Base-by-base conservation (phyloP, 768 basidiomycete genomes). In the Phylloporus rhodoxanthus region DNA sequence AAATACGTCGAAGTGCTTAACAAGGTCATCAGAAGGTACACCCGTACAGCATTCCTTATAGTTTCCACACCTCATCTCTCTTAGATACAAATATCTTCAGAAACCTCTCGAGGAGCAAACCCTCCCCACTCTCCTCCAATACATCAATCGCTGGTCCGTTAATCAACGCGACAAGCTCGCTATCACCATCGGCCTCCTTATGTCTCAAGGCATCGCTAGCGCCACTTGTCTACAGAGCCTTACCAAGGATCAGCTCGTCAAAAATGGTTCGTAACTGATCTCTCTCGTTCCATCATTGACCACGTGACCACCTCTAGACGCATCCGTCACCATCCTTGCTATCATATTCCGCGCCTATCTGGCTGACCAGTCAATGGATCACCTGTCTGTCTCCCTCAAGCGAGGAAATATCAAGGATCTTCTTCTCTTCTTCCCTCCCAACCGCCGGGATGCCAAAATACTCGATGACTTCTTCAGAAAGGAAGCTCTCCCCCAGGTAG, bases 71-170 rank as follows among this genome's bases (percentile, higher is more conserved):
- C 44, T 57, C 56, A 51, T 42, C 17, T 19, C 30, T 30, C 37
- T 47, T 63, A 95, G 93, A 72, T 98, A 97, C 79, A 97, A 97
- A 71, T 99, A 98, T 78, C 89, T 99, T 60, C 95, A 97, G 71
- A 92, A 87, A 70, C 92, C 95, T 38, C 83, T 99, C 42, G 95
- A 97, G 69, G 86, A 84, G 66, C 79, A 76, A 30, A 78, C 89
- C 47, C 77, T 98, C 13, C 90, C 91, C 3, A 77, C 77, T 39
- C 76, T 98, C 43, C 72, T 99, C 52, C 93, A 97, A 70, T 91
- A 92, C 63, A 82, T 85, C 65, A 81, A 90, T 63, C 86, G 87
- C 62, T 97, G 92, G 91, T 69, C 82, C 3, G 66, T 78, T 5
- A 75, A 72, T 14, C 83, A 89, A 71, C 81, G 84, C 54, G 85